Evolutionary conservation across 306 rosid species (phyloP), one percentile per base, ranked within the genome.

Genomic region (Corylus americana): DNA sequence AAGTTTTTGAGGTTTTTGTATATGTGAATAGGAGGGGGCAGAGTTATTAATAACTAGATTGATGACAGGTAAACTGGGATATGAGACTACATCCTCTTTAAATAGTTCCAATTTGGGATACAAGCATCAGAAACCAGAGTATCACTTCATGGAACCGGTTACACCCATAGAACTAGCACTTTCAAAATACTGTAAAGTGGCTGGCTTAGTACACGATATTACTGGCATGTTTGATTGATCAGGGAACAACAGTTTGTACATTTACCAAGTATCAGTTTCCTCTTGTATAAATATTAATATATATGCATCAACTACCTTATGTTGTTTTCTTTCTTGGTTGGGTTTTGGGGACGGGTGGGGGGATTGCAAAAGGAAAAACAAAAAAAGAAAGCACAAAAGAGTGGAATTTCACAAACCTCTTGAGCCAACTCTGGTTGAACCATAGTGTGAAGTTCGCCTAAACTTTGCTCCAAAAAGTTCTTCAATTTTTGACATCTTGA

Each of bases 401-500:
- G 71, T 39, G 49, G 55, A 78, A 45, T 54, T 80, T 83, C 62
- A 84, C 93, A 67, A 82, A 92, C 98, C 97, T 94, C 84, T n/a
- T 74, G 83, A 54, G 89, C 92, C 83, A 94, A 86, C 78, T 79
- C 75, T 63, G 88, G 86, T 13, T 92, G 97, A 86, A 94, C 97
- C 80, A 86, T 76, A 71, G 73, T 78, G 78, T 89, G 91, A 82
- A 94, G 80, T 78, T 86, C 83, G 50, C 71, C 50, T 82, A 94
- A 88, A 88, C 87, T 89, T 73, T 86, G 89, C 84, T 81, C 92
- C 78, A 92, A 84, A 49, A 85, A 80, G 9, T 73, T 81, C 85
- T 75, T 88, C 63, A 87, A 81, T 67, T 72, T 89, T 55, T 79
- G 81, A 88, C 74, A 91, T 91, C 89, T 88, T 78, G 77, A 77